These are phyloP conservation scores for Sarcodon aspratus DNA, from an alignment of 768 basidiomycete species.

Conservation along the genomic window DNA sequence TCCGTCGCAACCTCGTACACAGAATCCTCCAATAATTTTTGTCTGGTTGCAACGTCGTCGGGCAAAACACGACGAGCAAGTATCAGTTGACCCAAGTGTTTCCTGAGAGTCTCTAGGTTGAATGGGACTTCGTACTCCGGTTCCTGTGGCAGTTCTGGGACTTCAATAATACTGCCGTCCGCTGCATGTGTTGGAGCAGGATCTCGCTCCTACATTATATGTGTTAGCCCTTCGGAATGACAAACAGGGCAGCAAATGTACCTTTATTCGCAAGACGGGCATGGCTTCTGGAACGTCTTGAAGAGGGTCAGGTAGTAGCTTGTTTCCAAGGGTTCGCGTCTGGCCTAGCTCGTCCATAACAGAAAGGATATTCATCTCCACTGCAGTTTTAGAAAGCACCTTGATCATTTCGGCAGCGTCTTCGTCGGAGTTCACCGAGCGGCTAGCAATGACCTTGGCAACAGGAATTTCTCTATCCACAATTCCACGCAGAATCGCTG, in stretches of 20 bases:
- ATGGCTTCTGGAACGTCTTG: slow-evolving; percentile 44
- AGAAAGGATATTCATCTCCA: slow-evolving; percentile 35
- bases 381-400: slow-evolving; percentile 46
- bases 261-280: slow-evolving; percentile 43
- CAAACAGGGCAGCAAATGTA: slow-evolving; percentile 9
- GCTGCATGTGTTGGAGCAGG: neutral
- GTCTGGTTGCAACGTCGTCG: slow-evolving; percentile 60
- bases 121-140: slow-evolving; percentile 46
- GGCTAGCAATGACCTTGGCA: slow-evolving; percentile 43
- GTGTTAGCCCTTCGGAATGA: slow-evolving; percentile 1
- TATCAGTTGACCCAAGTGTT: slow-evolving; percentile 51
- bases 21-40: slow-evolving; percentile 75
- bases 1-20: slow-evolving; percentile 76
- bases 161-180: slow-evolving; percentile 9
- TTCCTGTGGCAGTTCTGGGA: slow-evolving; percentile 11
- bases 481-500: slow-evolving; percentile 19
- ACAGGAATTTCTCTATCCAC: slow-evolving; percentile 38
- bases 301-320: slow-evolving; percentile 27
- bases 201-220: slow-evolving; percentile 7
- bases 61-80: slow-evolving; percentile 53
- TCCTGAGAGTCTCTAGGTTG: slow-evolving; percentile 62
- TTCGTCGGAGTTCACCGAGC: slow-evolving; percentile 39
- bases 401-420: slow-evolving; percentile 46
- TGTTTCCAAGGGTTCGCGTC: slow-evolving; percentile 32
- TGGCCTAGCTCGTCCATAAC: slow-evolving; percentile 48